Evolutionary conservation across 2,329 filamentous ascomycete genomes (phyloP).

Genomic region (Beauveria sp.): DNA sequence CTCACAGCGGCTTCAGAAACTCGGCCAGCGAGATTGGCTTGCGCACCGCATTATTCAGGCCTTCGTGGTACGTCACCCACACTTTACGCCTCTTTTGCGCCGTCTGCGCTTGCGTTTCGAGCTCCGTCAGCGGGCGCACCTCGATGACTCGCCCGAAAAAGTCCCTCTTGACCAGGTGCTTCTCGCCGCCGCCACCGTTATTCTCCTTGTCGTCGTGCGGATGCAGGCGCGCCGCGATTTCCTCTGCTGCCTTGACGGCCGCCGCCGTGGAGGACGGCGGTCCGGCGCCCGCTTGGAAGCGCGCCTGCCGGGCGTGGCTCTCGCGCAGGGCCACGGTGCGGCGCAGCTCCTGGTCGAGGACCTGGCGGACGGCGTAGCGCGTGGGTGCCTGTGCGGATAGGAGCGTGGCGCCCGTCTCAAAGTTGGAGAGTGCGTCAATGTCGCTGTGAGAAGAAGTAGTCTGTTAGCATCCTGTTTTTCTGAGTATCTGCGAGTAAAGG

Average conservation of each 20-base stretch:
- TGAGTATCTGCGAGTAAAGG: conserved; percentile 1
- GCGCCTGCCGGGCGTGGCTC: conserved; percentile 56
- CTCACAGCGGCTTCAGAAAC: conserved; percentile 59
- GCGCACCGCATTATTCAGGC: conserved; percentile 83
- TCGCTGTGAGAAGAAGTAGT: conserved; percentile 31
- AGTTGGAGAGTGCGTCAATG: conserved; percentile 72
- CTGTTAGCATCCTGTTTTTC: conserved; percentile 2
- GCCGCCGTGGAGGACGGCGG: conserved; percentile 11
- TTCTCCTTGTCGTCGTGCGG: conserved; percentile 27
- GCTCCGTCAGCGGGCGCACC: conserved; percentile 29
- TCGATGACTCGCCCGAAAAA: conserved; percentile 75
- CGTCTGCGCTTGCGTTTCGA: conserved; percentile 32
- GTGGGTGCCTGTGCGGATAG: conserved; percentile 60
- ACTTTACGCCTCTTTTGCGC: conserved; percentile 51
- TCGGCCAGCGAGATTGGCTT: conserved; percentile 80
- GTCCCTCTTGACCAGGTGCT: conserved; percentile 56
- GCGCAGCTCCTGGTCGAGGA: conserved; percentile 82
- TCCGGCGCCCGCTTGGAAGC: conserved; percentile 42
- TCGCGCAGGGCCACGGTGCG: conserved; percentile 63
- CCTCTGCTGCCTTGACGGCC: conserved; percentile 25
- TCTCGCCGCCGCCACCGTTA: conserved; percentile 22
- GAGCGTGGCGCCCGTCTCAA: conserved; percentile 56
- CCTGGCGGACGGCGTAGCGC: conserved; percentile 87
- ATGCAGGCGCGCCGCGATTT: conserved; percentile 24
- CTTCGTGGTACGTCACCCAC: conserved; percentile 87